Evolutionary conservation across 1,284 basidiomycete genomes (phyloP).

Genomic region (Ustilago hordei): DNA sequence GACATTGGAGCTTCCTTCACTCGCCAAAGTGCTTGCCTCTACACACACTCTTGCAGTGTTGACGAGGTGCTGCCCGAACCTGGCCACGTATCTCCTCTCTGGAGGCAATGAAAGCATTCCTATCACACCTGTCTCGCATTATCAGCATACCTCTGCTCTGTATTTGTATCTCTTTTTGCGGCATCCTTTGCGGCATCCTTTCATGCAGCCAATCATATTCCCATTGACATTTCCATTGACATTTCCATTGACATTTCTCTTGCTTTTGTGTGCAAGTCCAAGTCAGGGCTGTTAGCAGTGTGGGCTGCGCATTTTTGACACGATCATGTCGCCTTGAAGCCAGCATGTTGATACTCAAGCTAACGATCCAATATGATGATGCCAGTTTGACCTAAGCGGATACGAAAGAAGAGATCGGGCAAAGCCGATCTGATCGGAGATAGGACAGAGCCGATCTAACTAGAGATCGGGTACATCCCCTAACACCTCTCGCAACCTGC

Average conservation of each 20-base stretch:
- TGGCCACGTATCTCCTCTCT: slow-evolving; percentile 33
- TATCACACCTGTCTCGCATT: background rate
- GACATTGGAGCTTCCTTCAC: slow-evolving; percentile 24
- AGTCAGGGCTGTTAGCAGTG: background rate
- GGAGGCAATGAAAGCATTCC: slow-evolving; percentile 29
- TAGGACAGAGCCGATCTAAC: too few relatives aligned
- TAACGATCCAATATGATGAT: too few relatives aligned
- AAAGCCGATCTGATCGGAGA: too few relatives aligned
- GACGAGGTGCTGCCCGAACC: slow-evolving; percentile 4
- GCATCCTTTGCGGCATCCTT: slow-evolving; percentile 15
- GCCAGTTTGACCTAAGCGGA: too few relatives aligned
- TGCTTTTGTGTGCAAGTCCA: background rate
- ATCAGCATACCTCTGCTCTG: slow-evolving; percentile 19
- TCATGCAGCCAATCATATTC: slow-evolving; percentile 18
- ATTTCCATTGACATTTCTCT: background rate
- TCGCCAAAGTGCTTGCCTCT: slow-evolving; percentile 14
- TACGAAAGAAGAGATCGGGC: too few relatives aligned
- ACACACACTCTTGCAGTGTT: slow-evolving; percentile 4
- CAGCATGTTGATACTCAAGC: background rate
- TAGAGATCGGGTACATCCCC: too few relatives aligned
- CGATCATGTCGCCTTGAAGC: background rate
- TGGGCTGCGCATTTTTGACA: background rate
- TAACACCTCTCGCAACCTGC: too few relatives aligned
- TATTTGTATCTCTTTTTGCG: slow-evolving; percentile 23
- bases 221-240: slow-evolving; percentile 1